Evolutionary conservation across 257 asterid species (phyloP), one percentile per base, ranked within the genome.

Genomic region (Nemophila menziesii): DNA sequence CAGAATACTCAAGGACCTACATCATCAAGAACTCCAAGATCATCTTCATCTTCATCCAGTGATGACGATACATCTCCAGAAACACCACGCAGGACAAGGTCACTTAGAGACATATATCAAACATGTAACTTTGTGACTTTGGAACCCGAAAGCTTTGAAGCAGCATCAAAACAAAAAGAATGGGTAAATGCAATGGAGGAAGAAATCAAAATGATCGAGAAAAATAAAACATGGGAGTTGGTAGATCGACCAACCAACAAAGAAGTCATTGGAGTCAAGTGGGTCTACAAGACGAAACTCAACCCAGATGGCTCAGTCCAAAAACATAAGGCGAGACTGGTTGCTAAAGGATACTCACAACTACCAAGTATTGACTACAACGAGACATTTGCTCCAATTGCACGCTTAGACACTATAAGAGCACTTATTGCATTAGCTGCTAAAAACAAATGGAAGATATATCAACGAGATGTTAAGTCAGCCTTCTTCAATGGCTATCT

Each of bases 141-240:
- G 5, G 44, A 33, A 11, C 59, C 37, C 1, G 36, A 33, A 14
- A 29, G 44, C 12, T 53, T 27, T 5, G 18, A 53, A 43, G 38
- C 1, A 18, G 38, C 44, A 1, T 0, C 9, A 8, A 53, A 20
- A 14, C 36, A 33, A 53, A 15, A 43, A 20, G 40, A 16, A 4
- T 26, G 43, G 43, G 7, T 29, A 8, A 20, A 53, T 42, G 21
- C 44, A 0, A 43, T 41, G 51, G 51, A 43, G n/a, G n/a, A n/a
- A n/a, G n/a, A n/a, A n/a, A n/a, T n/a, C n/a, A n/a, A n/a, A n/a
- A n/a, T n/a, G n/a, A n/a, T n/a, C n/a, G n/a, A n/a, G n/a, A n/a
- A n/a, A n/a, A n/a, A n/a, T n/a, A n/a, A n/a, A n/a, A n/a, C n/a
- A n/a, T n/a, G n/a, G n/a, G n/a, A n/a, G n/a, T n/a, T n/a, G n/a